Percentiles rank a stretch among this genome's conserved stretches.
Evolutionary conservation across 768 basidiomycete genomes (phyloP).

Genomic region (Plicaturopsis crispa): DNA sequence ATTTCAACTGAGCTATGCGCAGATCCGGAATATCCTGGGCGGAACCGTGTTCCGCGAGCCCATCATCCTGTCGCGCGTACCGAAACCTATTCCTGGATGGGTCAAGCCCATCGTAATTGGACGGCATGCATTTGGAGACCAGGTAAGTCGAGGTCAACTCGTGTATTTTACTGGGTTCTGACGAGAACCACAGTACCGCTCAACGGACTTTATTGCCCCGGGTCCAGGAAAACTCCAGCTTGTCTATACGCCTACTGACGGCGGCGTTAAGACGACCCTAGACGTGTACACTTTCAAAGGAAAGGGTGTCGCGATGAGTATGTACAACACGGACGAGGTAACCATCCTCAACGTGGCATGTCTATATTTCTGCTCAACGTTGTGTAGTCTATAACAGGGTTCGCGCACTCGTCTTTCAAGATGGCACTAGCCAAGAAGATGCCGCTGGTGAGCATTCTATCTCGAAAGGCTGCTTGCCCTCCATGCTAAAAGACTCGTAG

Average conservation of each 20-base stretch:
- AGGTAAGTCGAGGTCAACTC: constrained; percentile 44
- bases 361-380: neutral
- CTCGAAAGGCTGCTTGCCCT: neutral
- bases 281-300: constrained; percentile 94
- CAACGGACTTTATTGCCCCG: constrained; percentile 88
- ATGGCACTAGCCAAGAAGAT: constrained; percentile 82
- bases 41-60: constrained; percentile 99
- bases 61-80: constrained; percentile 86
- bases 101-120: constrained; percentile 94
- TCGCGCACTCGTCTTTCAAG: constrained; percentile 97
- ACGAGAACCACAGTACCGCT: constrained; percentile 57
- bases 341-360: constrained; percentile 6
- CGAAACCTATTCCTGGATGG: constrained; percentile 95
- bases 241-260: constrained; percentile 78
- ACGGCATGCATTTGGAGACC: constrained; percentile 96
- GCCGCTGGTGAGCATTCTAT: constrained; percentile 44
- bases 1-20: constrained; percentile 1
- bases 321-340: constrained; percentile 98
- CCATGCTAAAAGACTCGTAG: constrained; percentile 22
- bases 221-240: constrained; percentile 93
- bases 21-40: constrained; percentile 97
- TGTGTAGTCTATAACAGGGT: constrained; percentile 78
- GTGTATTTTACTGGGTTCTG: neutral
- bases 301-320: constrained; percentile 87
- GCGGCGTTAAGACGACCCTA: constrained; percentile 56